Conservation (phyloP, 2,329 filamentous ascomycete genomes). For the Fusarium sp. region DNA sequence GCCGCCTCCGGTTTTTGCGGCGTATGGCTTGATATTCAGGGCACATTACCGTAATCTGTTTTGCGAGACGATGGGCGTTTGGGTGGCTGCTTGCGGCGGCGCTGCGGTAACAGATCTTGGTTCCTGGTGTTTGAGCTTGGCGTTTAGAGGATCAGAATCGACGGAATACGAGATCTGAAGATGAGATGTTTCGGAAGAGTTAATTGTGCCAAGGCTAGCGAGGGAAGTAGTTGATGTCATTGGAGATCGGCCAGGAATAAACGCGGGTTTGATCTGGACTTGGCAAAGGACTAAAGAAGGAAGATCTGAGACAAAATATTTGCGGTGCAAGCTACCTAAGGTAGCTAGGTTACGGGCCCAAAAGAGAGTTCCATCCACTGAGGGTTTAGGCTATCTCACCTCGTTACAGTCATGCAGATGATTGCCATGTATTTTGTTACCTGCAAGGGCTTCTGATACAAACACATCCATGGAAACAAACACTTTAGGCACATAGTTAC, state of each 20-base stretch:
- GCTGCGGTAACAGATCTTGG: constrained; percentile 6
- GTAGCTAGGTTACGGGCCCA: neutral
- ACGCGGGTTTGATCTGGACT: neutral
- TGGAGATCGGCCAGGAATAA: neutral
- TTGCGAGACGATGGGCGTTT: neutral
- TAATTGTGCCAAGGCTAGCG: neutral
- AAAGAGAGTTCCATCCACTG: neutral
- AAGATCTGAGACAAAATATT: neutral
- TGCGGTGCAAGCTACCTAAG: neutral
- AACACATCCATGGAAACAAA: no score
- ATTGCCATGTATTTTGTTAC: no score
- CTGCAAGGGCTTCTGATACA: no score
- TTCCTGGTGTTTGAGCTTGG: neutral
- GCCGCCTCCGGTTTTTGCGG: neutral
- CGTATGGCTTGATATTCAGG: constrained; percentile 23
- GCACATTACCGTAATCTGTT: constrained; percentile 8
- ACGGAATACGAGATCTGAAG: neutral
- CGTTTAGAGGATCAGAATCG: neutral
- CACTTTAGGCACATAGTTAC: neutral
- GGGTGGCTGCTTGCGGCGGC: constrained; percentile 20
- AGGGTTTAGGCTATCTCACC: neutral
- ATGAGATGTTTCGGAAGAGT: neutral
- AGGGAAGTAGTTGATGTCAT: neutral
- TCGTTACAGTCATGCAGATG: neutral
- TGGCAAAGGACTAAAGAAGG: neutral